Conservation (phyloP, 805 yeast species). For the Pichia sporocuriosa region DNA sequence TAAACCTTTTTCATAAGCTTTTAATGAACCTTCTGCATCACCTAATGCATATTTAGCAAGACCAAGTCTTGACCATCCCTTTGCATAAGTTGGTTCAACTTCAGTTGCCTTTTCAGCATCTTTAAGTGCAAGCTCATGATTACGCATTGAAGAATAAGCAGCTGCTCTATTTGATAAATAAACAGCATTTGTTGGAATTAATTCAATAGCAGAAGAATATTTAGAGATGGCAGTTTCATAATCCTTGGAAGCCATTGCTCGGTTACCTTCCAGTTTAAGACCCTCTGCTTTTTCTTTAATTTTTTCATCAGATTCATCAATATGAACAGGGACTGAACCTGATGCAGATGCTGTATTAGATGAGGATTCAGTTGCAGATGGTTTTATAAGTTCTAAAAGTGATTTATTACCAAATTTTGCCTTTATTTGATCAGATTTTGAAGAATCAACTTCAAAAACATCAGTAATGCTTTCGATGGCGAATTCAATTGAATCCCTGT, state of each 20-base stretch:
- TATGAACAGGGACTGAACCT: conserved; percentile 34
- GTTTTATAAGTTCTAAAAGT: conserved; percentile 39
- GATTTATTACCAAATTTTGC: conserved; percentile 42
- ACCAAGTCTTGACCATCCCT: conserved; percentile 93
- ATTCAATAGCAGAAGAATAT: conserved; percentile 73
- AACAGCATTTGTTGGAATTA: conserved; percentile 68
- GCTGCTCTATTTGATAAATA: conserved; percentile 95
- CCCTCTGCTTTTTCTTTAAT: conserved; percentile 70
- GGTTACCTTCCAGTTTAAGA: conserved; percentile 82
- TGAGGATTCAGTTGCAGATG: conserved; percentile 3
- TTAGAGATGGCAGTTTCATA: conserved; percentile 64
- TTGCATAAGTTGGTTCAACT: conserved; percentile 73
- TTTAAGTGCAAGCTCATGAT: conserved; percentile 68
- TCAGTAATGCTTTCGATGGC: conserved; percentile 91
- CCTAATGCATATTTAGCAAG: conserved; percentile 91
- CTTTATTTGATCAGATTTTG: conserved; percentile 26
- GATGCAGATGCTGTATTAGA: conserved; percentile 13
- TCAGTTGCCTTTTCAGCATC: conserved; percentile 83
- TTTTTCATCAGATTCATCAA: conserved; percentile 40
- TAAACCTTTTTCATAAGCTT: conserved; percentile 84
- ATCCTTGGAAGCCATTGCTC: conserved; percentile 73
- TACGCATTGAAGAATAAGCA: conserved; percentile 73
- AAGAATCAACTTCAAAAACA: conserved; percentile 58
- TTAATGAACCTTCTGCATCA: conserved; percentile 82
- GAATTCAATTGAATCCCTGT: conserved; percentile 82